Conservation (phyloP, 495 filamentous ascomycete genomes). For the Podospora appendiculata region DNA sequence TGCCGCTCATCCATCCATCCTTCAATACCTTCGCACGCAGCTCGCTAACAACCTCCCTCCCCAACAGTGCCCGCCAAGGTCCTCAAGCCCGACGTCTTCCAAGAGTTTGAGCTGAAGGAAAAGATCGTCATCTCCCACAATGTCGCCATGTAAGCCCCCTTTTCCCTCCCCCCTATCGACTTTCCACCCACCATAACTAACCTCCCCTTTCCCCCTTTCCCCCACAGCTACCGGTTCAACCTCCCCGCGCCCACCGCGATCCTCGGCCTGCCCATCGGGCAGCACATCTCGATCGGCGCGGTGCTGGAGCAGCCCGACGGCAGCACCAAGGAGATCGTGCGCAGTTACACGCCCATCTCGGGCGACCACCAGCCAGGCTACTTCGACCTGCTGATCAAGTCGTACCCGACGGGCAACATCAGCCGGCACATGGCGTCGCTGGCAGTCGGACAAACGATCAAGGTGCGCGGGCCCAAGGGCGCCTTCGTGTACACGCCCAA, state of each 20-base stretch:
- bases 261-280: slow-evolving; percentile 93
- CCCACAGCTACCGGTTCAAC: slow-evolving; percentile 73
- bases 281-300: slow-evolving; percentile 94
- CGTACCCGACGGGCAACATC: slow-evolving; percentile 95
- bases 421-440: slow-evolving; percentile 80
- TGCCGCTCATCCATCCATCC: no score
- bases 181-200: background rate
- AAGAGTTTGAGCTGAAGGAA: slow-evolving; percentile 81
- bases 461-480: slow-evolving; percentile 86
- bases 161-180: background rate
- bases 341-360: slow-evolving; percentile 94
- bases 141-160: slow-evolving; percentile 68
- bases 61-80: slow-evolving; percentile 62
- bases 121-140: slow-evolving; percentile 94
- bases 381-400: slow-evolving; percentile 96
- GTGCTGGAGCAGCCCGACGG: slow-evolving; percentile 56
- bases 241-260: slow-evolving; percentile 71
- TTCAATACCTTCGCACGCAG: no score
- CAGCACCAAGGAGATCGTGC: slow-evolving; percentile 77
- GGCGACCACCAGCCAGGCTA: slow-evolving; percentile 87
- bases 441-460: slow-evolving; percentile 77
- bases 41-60: background rate
- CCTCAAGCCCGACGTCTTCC: slow-evolving; percentile 79
- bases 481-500: slow-evolving; percentile 95
- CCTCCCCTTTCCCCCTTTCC: slow-evolving; percentile 10